Evolutionary conservation across 768 basidiomycete genomes (phyloP).

Genomic region (Podaxis sp.): DNA sequence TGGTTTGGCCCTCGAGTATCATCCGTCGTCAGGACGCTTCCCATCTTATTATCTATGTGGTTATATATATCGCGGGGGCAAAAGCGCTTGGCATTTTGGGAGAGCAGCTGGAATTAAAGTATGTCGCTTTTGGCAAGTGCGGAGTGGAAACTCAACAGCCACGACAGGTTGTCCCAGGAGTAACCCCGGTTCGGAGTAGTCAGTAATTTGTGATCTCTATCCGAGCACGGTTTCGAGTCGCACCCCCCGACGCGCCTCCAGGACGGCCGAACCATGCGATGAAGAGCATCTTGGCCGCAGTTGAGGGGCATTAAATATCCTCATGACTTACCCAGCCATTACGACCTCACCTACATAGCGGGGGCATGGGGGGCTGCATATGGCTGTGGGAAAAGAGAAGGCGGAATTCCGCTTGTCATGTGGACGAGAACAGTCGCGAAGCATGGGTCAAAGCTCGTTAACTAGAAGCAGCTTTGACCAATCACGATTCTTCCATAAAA

Average conservation of each 20-base stretch:
- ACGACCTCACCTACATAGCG: neutral
- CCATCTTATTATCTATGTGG: neutral
- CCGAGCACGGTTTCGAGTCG: neutral
- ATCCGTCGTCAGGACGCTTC: neutral
- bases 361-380: neutral
- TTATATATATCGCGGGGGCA: conserved; percentile 9
- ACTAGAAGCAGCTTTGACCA: neutral
- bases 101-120: neutral
- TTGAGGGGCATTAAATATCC: neutral
- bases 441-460: neutral
- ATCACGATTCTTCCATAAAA: neutral
- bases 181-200: conserved; percentile 8
- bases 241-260: neutral
- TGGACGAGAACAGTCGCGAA: neutral
- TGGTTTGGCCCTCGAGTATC: neutral
- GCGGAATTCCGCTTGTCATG: neutral
- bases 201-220: neutral
- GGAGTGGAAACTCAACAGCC: conserved; percentile 7
- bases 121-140: conserved; percentile 4
- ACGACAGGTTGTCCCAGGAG: neutral
- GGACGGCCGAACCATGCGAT: neutral
- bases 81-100: neutral
- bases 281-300: neutral
- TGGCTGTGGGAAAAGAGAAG: neutral
- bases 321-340: neutral